A percentile compares a stretch with the other conserved stretches of the same genome.
phyloP scores from a whole-genome alignment of 345 rosid species.

The Eucalyptus camaldulensis region DNA sequence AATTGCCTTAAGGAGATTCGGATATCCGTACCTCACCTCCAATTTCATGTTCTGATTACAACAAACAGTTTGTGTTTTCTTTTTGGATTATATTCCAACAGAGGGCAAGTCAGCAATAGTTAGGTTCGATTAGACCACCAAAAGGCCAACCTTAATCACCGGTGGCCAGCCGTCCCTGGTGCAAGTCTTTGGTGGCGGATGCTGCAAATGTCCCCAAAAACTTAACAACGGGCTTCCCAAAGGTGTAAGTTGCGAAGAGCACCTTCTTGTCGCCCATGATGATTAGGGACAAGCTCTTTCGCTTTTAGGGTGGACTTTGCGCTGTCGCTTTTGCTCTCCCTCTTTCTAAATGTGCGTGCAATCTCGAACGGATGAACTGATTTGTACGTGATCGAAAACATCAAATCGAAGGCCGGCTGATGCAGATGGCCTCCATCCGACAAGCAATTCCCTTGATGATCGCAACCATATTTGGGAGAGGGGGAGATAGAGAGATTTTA shows the following conservation, averaged over 20 bases:
- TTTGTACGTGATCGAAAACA: background rate
- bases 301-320: background rate
- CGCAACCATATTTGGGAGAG: background rate
- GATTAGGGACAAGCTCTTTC: background rate
- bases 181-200: background rate
- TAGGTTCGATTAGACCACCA: background rate
- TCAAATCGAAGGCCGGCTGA: background rate
- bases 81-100: too few species aligned
- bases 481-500: background rate
- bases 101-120: background rate
- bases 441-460: background rate
- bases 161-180: background rate
- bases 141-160: background rate
- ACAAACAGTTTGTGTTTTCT: too few species aligned
- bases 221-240: background rate
- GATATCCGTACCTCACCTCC: too few species aligned
- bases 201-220: background rate
- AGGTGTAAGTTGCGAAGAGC: background rate
- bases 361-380: background rate
- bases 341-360: background rate
- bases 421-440: background rate
- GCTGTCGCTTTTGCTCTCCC: background rate
- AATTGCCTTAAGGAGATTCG: too few species aligned
- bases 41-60: too few species aligned
- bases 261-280: background rate